These are phyloP conservation scores for Backusella liffmaniae DNA, from an alignment of 192 early-diverging fungal genomes.

Conservation along the genomic window DNA sequence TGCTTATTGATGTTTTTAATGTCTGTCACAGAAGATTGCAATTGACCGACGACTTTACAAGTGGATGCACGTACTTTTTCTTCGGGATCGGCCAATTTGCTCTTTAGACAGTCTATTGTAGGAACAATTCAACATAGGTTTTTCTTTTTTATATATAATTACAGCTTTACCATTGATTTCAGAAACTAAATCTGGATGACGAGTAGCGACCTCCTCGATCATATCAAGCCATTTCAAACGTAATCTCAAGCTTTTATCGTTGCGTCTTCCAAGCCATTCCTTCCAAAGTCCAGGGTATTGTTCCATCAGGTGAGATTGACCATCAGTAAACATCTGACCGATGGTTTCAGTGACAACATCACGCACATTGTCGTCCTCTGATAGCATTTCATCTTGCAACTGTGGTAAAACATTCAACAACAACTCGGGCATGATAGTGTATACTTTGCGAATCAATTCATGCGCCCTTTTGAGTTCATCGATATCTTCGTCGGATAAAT, in stretches of 20 bases:
- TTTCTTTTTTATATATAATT: too few species aligned
- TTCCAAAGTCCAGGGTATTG: conserved; percentile 82
- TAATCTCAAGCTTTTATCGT: conserved; percentile 71
- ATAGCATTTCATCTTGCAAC: conserved; percentile 88
- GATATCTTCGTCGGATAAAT: conserved; percentile 44
- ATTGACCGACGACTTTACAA: conserved; percentile 63
- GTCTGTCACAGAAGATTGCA: conserved; percentile 59
- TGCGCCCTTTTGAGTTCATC: conserved; percentile 70
- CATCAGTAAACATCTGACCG: conserved; percentile 88
- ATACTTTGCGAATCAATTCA: conserved; percentile 78
- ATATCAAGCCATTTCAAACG: conserved; percentile 77
- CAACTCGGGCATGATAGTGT: conserved; percentile 69
- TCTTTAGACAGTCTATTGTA: conserved; percentile 49
- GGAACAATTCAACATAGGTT: too few species aligned
- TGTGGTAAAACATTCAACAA: conserved; percentile 91
- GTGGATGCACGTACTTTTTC: conserved; percentile 84
- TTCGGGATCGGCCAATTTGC: conserved; percentile 86
- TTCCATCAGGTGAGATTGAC: conserved; percentile 62
- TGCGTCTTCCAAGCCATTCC: conserved; percentile 76
- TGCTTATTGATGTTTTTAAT: conserved; percentile 56
- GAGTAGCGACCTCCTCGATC: conserved; percentile 57
- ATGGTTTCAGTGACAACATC: conserved; percentile 72
- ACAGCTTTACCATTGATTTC: conserved; percentile 65
- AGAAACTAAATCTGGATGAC: conserved; percentile 67
- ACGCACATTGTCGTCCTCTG: conserved; percentile 78